Conservation (phyloP, 192 early-diverging fungal genomes). For the Coemansia sp. region DNA sequence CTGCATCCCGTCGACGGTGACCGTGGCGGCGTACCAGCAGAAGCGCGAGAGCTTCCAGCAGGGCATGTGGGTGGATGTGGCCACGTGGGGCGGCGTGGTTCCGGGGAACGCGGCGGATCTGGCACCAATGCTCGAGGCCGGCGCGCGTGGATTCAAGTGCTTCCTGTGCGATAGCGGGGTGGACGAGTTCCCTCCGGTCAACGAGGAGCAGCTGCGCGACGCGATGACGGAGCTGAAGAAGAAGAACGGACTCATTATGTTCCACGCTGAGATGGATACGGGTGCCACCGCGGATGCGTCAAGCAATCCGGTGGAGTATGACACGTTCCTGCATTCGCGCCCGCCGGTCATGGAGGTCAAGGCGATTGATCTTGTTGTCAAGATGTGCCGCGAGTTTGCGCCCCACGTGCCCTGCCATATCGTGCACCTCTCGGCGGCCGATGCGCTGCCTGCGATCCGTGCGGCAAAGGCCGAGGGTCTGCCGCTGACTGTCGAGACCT, state of each 20-base stretch:
- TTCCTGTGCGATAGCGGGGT: constrained; percentile 85
- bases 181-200: constrained; percentile 81
- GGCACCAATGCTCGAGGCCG: constrained; percentile 61
- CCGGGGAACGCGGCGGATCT: constrained; percentile 74
- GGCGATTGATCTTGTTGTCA: constrained; percentile 73
- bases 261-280: constrained; percentile 76
- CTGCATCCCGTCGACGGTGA: constrained; percentile 84
- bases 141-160: constrained; percentile 81
- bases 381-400: constrained; percentile 66
- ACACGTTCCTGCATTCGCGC: constrained; percentile 69
- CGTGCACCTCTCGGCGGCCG: constrained; percentile 79
- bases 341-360: constrained; percentile 71
- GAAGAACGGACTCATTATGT: constrained; percentile 63
- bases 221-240: constrained; percentile 69
- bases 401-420: constrained; percentile 74
- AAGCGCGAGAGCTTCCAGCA: constrained; percentile 69
- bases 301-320: constrained; percentile 60
- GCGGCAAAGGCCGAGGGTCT: constrained; percentile 69
- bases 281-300: constrained; percentile 37
- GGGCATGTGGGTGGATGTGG: constrained; percentile 77
- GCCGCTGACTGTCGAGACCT: constrained; percentile 78
- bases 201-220: constrained; percentile 63
- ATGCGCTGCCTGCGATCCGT: constrained; percentile 71
- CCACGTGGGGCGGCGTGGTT: constrained; percentile 78
- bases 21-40: constrained; percentile 61